Evolutionary conservation across 2,329 filamentous ascomycete genomes (phyloP), one percentile per base, ranked within the genome.

Genomic region (Pseudocercospora pini-densiflorae): DNA sequence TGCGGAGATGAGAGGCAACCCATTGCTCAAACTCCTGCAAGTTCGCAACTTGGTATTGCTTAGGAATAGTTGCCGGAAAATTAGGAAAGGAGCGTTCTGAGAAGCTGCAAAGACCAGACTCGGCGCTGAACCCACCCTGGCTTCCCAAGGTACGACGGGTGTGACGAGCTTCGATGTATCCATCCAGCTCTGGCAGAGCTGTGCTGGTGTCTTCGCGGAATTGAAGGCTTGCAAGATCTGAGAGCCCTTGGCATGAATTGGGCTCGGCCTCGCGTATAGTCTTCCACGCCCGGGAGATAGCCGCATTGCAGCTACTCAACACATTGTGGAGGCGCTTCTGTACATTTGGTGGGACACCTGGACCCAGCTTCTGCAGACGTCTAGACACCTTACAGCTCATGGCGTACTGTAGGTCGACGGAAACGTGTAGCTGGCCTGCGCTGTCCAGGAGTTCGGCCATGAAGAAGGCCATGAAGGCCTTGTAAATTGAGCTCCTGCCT

Each of bases 401-500:
- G 33, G 63, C 31, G 45, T 73, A 71, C 2, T 68, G 49, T 6
- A 68, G 10, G 36, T 53, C 49, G 69, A 67, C 19, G 40, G 43
- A 5, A 55, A 24, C 21, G 71, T n/a, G 14, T 10, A 12, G 12
- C 53, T 12, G 40, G 19, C 19, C 12, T 8, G 14, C 45, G 7
- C 9, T 19, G 45, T 54, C 31, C 1, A 23, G 85, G 82, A 67
- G 83, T 83, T 0, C 89, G 75, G 71, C 90, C 90, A 33, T 82
- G 76, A 57, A 80, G 81, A 5, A 89, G 70, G 16, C 79, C 61
- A 74, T 71, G 57, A 71, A 21, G 4, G 66, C 33, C 54, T 76
- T 76, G 71, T 74, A 75, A 19, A 70, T 31, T 1, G 24, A 19
- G 14, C 53, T n/a, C 72, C 2, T 77, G 72, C 2, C 79, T 68